A percentile compares a stretch with the other conserved stretches of the same genome.
Evolutionary conservation across 2,329 filamentous ascomycete species (phyloP).

Genomic region (Emergomyces pasteurianus): DNA sequence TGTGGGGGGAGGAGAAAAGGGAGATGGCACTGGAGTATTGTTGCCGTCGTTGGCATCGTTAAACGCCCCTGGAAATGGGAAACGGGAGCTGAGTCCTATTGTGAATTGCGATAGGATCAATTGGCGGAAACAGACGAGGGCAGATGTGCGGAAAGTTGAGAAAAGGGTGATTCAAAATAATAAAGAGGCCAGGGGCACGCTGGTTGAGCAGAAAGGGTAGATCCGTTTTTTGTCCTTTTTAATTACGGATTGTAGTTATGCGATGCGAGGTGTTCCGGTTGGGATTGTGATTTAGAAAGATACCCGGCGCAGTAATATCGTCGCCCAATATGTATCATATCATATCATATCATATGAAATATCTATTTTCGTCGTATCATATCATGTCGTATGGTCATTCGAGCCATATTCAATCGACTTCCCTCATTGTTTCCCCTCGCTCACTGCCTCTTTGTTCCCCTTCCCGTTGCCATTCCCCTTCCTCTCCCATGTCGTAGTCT

Average conservation of each 20-base stretch:
- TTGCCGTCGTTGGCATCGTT: slow-evolving; percentile 13
- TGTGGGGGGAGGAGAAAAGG: slow-evolving; percentile 22
- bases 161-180: slow-evolving; percentile 14
- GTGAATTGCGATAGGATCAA: slow-evolving; percentile 51
- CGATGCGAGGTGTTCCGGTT: neutral
- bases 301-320: neutral
- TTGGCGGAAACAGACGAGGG: slow-evolving; percentile 39
- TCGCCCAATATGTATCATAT: neutral
- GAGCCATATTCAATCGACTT: neutral
- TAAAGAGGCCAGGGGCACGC: slow-evolving; percentile 13
- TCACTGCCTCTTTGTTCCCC: slow-evolving; percentile 10
- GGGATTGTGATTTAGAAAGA: neutral
- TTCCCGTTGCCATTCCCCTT: neutral
- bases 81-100: slow-evolving; percentile 34
- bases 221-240: slow-evolving; percentile 11
- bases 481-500: slow-evolving; percentile 49
- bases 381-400: neutral
- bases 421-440: slow-evolving; percentile 5
- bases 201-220: slow-evolving; percentile 9
- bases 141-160: slow-evolving; percentile 20
- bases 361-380: neutral
- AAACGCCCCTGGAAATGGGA: slow-evolving; percentile 19
- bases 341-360: neutral
- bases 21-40: neutral
- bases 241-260: slow-evolving; percentile 3